A percentile compares a stretch with the other conserved stretches of the same genome.
These are phyloP conservation scores for Halteria grandinella DNA, from an alignment of 73 alveolate genomes.

Conservation along the genomic window DNA sequence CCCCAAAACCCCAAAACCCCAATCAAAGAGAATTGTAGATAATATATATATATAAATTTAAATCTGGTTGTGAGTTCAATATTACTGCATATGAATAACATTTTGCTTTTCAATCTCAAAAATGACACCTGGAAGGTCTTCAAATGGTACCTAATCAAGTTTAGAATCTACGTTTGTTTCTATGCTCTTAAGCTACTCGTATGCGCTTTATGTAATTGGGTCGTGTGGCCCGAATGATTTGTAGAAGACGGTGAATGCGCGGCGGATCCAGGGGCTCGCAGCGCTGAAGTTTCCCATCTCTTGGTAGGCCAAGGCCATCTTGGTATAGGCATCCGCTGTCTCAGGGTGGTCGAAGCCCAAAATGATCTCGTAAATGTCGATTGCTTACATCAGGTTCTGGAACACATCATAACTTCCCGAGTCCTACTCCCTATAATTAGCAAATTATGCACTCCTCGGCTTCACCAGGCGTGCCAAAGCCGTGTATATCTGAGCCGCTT, in stretches of 20 bases:
- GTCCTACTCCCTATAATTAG: constrained; percentile 49
- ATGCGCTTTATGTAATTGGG: constrained; percentile 21
- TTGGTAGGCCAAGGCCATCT: constrained; percentile 62
- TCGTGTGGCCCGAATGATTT: constrained; percentile 67
- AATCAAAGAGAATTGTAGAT: neutral
- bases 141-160: too few species aligned
- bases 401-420: constrained; percentile 35
- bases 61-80: too few species aligned
- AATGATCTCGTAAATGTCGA: constrained; percentile 56
- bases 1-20: too few species aligned
- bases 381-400: constrained; percentile 36
- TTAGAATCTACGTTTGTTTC: too few species aligned
- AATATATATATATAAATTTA: neutral
- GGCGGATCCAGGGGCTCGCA: constrained; percentile 63
- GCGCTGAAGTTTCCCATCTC: constrained; percentile 64
- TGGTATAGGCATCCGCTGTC: constrained; percentile 59
- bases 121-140: too few species aligned
- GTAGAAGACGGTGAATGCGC: constrained; percentile 55
- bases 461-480: constrained; percentile 64
- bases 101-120: too few species aligned
- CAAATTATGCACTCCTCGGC: constrained; percentile 30
- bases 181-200: constrained; percentile 31
- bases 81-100: too few species aligned
- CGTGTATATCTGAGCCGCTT: constrained; percentile 53
- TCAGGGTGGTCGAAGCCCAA: constrained; percentile 73